These are phyloP conservation scores for Chaetomium strumarium DNA, from an alignment of 2,329 filamentous ascomycete genomes.

Conservation along the genomic window DNA sequence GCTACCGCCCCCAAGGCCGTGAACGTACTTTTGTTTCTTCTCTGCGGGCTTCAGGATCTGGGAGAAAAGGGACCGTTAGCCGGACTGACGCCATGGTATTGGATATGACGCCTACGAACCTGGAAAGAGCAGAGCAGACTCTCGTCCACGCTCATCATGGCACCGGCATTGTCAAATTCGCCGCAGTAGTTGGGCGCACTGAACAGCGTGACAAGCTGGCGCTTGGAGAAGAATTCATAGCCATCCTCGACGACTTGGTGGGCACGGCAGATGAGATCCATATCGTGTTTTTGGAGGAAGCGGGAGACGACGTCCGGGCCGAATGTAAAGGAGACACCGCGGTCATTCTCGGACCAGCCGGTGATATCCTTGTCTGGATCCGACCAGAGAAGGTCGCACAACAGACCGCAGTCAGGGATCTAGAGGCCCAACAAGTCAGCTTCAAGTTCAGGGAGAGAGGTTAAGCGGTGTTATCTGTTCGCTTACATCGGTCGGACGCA, in stretches of 20 bases:
- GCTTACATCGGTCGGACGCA: slow-evolving; percentile 96
- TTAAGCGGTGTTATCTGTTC: slow-evolving; percentile 11
- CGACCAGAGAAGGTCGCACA: slow-evolving; percentile 97
- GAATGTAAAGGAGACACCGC: slow-evolving; percentile 97
- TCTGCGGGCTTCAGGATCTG: slow-evolving; percentile 98
- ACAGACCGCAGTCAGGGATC: slow-evolving; percentile 96
- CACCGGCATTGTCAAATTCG: slow-evolving; percentile 98
- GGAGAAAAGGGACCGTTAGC: slow-evolving; percentile 20
- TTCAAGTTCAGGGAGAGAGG: neutral
- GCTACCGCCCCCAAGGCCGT: slow-evolving; percentile 64
- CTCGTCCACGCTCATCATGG: slow-evolving; percentile 99
- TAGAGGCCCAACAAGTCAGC: slow-evolving; percentile 34
- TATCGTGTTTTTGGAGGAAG: slow-evolving; percentile 98
- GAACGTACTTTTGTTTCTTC: slow-evolving; percentile 99
- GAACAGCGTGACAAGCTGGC: slow-evolving; percentile 94
- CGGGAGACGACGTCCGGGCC: slow-evolving; percentile 94
- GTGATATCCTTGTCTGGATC: slow-evolving; percentile 99
- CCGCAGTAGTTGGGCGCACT: slow-evolving; percentile 98
- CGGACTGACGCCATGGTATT: neutral
- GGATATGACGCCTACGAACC: slow-evolving; percentile 44
- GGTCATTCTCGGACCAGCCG: slow-evolving; percentile 98
- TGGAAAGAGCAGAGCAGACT: slow-evolving; percentile 98
- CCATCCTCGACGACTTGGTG: slow-evolving; percentile 99
- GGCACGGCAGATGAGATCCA: slow-evolving; percentile 98
- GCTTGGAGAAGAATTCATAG: slow-evolving; percentile 99